Evolutionary conservation across 768 basidiomycete species (phyloP).

Genomic region (Neoboletus brunneissimus): DNA sequence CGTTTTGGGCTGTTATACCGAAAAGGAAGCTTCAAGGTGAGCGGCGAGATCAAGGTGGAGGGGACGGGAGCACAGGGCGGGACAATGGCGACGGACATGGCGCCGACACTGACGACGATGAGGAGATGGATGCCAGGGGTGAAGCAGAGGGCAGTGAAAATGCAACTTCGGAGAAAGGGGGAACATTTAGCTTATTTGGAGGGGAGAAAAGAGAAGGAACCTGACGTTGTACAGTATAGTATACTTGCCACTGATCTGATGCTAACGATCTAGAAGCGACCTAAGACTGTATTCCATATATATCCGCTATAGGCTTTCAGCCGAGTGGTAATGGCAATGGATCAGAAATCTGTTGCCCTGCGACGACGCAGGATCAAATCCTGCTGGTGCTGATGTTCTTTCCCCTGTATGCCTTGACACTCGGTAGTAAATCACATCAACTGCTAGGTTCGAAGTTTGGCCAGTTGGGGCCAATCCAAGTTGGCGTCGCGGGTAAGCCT

Average conservation of each 20-base stretch:
- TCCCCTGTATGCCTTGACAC: too few relatives aligned
- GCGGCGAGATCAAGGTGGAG: constrained; percentile 14
- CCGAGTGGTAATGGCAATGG: too few relatives aligned
- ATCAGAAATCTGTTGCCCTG: too few relatives aligned
- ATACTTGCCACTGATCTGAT: background rate
- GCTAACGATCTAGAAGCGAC: background rate
- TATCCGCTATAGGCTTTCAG: too few relatives aligned
- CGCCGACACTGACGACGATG: background rate
- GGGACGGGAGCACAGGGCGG: background rate
- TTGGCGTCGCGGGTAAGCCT: too few relatives aligned
- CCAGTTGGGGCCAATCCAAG: too few relatives aligned
- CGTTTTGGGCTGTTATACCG: constrained; percentile 87
- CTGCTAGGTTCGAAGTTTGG: too few relatives aligned
- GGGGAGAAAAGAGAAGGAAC: background rate
- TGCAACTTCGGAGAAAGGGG: background rate
- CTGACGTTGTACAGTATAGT: too few relatives aligned
- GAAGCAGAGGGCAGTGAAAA: background rate
- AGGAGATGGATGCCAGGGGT: background rate
- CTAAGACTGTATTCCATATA: background rate
- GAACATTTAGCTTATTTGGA: background rate
- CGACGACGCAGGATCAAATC: too few relatives aligned
- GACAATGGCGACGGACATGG: background rate
- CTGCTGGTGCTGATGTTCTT: too few relatives aligned
- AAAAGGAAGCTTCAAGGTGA: constrained; percentile 75
- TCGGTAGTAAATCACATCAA: too few relatives aligned